Evolutionary conservation across 2,329 filamentous ascomycete species (phyloP).

Genomic region (Podosphaera fusca): DNA sequence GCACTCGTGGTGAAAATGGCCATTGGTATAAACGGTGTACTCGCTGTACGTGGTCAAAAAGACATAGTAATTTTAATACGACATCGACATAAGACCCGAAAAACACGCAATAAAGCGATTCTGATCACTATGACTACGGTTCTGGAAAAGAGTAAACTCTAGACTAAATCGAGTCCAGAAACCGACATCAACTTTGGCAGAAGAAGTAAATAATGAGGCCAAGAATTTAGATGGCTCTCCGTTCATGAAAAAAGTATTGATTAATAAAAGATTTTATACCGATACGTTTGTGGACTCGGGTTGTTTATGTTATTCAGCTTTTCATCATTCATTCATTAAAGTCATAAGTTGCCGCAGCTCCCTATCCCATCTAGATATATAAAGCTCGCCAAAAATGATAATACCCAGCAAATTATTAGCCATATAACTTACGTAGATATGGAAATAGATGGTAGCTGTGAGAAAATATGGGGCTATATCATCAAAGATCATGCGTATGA

Average conservation of each 20-base stretch:
- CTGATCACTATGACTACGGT: not conserved
- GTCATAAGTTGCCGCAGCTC: not conserved
- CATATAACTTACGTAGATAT: not conserved
- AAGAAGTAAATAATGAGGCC: not conserved
- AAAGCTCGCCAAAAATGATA: not conserved
- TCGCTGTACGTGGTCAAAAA: not conserved
- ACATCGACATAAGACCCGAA: not conserved
- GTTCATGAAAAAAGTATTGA: not conserved
- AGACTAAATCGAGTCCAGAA: not conserved
- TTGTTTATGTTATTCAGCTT: not conserved
- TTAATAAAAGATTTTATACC: not conserved
- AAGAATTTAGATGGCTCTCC: not conserved
- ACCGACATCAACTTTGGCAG: not conserved
- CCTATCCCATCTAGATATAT: not conserved
- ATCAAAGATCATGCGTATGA: not conserved
- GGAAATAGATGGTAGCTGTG: not conserved
- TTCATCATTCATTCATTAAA: not conserved
- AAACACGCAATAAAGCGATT: not conserved
- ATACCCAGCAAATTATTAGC: not conserved
- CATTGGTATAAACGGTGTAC: not conserved
- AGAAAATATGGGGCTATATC: not conserved
- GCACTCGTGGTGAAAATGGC: not conserved
- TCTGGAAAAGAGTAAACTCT: not conserved
- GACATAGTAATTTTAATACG: not conserved
- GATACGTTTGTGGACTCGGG: not conserved